Evolutionary conservation across 1,139 yeast species (phyloP).

Genomic region (Hemisphaericaspora subhashii): DNA sequence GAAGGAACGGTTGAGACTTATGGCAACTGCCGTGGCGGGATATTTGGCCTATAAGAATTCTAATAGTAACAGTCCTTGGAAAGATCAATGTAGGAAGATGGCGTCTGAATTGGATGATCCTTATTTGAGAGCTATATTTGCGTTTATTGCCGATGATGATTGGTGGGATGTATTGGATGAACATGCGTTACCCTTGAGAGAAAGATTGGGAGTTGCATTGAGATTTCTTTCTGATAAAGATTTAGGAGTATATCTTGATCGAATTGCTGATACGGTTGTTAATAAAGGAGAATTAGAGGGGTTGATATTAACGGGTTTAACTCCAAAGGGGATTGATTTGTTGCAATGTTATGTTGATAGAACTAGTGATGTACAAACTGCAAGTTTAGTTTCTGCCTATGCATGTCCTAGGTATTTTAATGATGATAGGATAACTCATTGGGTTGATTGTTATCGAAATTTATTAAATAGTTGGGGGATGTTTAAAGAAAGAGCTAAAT

Average conservation of each 20-base stretch:
- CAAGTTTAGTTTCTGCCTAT: constrained; percentile 74
- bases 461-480: constrained; percentile 83
- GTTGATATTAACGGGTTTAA: constrained; percentile 82
- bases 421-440: constrained; percentile 68
- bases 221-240: constrained; percentile 82
- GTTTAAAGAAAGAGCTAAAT: constrained; percentile 75
- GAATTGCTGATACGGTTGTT: constrained; percentile 72
- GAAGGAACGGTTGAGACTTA: constrained; percentile 64
- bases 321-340: constrained; percentile 78
- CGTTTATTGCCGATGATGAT: constrained; percentile 89
- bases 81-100: constrained; percentile 85
- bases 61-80: constrained; percentile 79
- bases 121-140: constrained; percentile 86
- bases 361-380: constrained; percentile 92
- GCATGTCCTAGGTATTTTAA: constrained; percentile 81
- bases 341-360: constrained; percentile 86
- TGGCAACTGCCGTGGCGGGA: constrained; percentile 95
- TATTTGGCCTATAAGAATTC: constrained; percentile 73
- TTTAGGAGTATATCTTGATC: constrained; percentile 61
- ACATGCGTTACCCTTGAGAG: constrained; percentile 81
- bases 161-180: constrained; percentile 97
- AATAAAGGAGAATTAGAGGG: constrained; percentile 88
- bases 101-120: constrained; percentile 89
- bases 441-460: constrained; percentile 76
- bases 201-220: constrained; percentile 85